Base-by-base conservation (phyloP, 306 rosid species). In the Heteromeles arbutifolia region DNA sequence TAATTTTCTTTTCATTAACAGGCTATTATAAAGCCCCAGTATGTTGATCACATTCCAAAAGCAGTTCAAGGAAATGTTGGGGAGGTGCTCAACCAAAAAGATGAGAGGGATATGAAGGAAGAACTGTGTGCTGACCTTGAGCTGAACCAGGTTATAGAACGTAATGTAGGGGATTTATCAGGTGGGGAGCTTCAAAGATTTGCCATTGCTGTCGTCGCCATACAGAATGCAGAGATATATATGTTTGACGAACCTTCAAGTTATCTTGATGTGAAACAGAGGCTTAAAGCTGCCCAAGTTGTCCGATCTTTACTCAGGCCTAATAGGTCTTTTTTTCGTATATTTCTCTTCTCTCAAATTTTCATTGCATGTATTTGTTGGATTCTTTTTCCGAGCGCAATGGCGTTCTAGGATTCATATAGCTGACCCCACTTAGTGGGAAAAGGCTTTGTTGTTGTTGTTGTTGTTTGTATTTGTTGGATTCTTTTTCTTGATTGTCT, bases 171-270 rank as follows among this genome's bases (percentile, higher is more conserved):
- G 37, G 92, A 89, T 82, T 86, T 91, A 69, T 89, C 97, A 4
- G 95, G 92, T 80, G 97, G 97, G 69, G 95, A 91, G 80, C 98
- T 93, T 84, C 97, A 93, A 84, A 83, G 98, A 80, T 93, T 93
- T 88, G 94, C 98, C 56, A 93, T 89, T 89, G 97, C 92, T 1
- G 92, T 91, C 53, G 91, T 89, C 75, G 97, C 97, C 65, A 85
- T 89, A 81, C 95, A 91, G 85, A 86, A 81, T 83, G 97, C 92
- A 58, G 92, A 89, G 81, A 89, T 91, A 74, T 91, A 89, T 77
- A 89, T 91, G 92, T 91, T 91, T 67, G 95, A 91, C 59, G 97
- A 91, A 76, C 97, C 97, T 54, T 91, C 97, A 39, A 89, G 90
- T 88, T 91, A 89, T 77, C 95, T 91, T 83, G 97, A 91, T 71